phyloP scores from a whole-genome alignment of 2,329 filamentous ascomycete genomes.

The Pseudocercospora pini-densiflorae region DNA sequence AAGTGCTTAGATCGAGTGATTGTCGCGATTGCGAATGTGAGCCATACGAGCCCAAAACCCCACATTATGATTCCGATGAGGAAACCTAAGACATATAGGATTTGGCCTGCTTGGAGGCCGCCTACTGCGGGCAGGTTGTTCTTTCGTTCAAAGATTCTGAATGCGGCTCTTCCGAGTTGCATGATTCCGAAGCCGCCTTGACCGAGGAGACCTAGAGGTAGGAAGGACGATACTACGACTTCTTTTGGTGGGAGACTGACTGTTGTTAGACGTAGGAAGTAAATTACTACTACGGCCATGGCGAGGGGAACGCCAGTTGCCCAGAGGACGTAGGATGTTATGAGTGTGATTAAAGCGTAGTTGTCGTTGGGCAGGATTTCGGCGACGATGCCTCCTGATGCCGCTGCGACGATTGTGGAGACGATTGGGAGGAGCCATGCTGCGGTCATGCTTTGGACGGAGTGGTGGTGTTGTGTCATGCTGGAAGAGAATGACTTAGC shows the following conservation, averaged over 20 bases:
- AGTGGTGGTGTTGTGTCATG: conserved; percentile 39
- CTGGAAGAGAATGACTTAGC: neutral
- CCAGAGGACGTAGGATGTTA: conserved; percentile 70
- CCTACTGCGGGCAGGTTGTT: conserved; percentile 21
- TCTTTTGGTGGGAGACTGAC: conserved; percentile 70
- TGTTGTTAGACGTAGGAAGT: conserved; percentile 70
- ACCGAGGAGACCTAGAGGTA: conserved; percentile 70
- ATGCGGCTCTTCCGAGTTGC: conserved; percentile 52
- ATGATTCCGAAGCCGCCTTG: conserved; percentile 68
- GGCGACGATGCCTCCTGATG: conserved; percentile 67
- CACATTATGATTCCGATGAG: conserved; percentile 60
- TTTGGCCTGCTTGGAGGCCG: conserved; percentile 50
- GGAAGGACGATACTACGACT: conserved; percentile 69
- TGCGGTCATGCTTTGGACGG: conserved; percentile 64
- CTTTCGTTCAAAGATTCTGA: conserved; percentile 45
- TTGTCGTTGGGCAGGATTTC: conserved; percentile 59
- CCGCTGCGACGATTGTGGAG: conserved; percentile 67
- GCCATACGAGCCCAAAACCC: conserved; percentile 61
- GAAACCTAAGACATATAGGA: conserved; percentile 65
- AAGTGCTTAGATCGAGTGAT: conserved; percentile 53
- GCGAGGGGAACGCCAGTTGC: conserved; percentile 67
- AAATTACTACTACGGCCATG: conserved; percentile 67
- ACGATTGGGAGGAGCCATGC: conserved; percentile 70
- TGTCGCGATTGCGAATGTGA: conserved; percentile 58
- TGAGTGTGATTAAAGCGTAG: conserved; percentile 65